phyloP scores from a whole-genome alignment of 352 stramenopile species.

The Phytophthora kernoviae region DNA sequence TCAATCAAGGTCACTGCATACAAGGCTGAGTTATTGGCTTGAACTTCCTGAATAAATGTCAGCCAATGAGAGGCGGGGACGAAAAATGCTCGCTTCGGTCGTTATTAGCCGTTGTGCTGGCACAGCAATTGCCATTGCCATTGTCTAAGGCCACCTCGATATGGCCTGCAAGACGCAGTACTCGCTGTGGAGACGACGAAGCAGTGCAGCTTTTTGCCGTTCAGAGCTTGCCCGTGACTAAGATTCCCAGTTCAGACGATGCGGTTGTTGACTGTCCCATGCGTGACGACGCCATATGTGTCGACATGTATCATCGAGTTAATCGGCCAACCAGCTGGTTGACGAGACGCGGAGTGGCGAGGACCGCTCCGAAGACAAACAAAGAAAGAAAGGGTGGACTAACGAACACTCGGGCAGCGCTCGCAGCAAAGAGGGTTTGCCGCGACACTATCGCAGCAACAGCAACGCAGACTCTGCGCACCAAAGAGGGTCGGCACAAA shows the following conservation, averaged over 20 bases:
- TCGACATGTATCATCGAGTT: not conserved
- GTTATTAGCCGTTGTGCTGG: too few relatives aligned
- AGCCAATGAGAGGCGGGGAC: too few relatives aligned
- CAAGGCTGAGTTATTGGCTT: not conserved
- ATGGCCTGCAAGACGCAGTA: too few relatives aligned
- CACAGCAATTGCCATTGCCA: too few relatives aligned
- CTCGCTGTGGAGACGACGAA: too few relatives aligned
- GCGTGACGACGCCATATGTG: not conserved
- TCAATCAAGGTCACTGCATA: not conserved
- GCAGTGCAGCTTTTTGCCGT: not conserved
- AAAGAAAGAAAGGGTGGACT: not conserved
- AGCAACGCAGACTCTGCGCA: not conserved
- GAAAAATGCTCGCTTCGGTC: too few relatives aligned
- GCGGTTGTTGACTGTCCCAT: slow-evolving; percentile 2
- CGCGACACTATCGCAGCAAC: not conserved
- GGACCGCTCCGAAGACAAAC: not conserved
- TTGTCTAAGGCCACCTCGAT: too few relatives aligned
- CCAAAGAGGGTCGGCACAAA: not conserved
- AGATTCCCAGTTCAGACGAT: not conserved
- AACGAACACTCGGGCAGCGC: not conserved
- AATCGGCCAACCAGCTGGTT: not conserved
- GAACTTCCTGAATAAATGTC: too few relatives aligned
- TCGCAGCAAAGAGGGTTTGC: not conserved
- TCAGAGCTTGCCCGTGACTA: not conserved
- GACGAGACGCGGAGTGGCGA: not conserved